Evolutionary conservation across 768 basidiomycete genomes (phyloP).

Genomic region (Xerocomellus amylosporus): DNA sequence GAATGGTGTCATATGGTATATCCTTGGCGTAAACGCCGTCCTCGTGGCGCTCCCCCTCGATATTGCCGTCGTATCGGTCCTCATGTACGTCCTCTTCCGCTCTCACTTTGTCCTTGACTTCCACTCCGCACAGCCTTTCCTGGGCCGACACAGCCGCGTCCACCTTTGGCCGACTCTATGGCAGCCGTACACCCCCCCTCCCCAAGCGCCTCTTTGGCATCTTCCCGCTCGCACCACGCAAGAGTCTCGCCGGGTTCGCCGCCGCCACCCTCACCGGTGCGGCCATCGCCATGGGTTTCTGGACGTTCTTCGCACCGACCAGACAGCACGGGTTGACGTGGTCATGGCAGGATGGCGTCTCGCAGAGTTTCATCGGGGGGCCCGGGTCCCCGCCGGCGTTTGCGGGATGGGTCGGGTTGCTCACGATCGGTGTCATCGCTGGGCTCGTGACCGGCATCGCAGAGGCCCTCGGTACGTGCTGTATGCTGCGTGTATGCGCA

Average conservation of each 20-base stretch:
- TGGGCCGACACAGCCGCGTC: slow-evolving; percentile 97
- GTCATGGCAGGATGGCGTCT: slow-evolving; percentile 54
- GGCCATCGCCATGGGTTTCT: slow-evolving; percentile 64
- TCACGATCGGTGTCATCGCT: slow-evolving; percentile 55
- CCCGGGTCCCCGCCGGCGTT: slow-evolving; percentile 3
- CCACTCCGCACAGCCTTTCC: slow-evolving; percentile 57
- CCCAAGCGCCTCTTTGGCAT: slow-evolving; percentile 45
- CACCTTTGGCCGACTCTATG: slow-evolving; percentile 84
- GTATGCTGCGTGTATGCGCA: not conserved
- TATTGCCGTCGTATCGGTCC: slow-evolving; percentile 83
- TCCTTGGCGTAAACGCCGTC: slow-evolving; percentile 79
- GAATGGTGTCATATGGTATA: slow-evolving; percentile 89
- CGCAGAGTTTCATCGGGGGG: slow-evolving; percentile 23
- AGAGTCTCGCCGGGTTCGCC: slow-evolving; percentile 80
- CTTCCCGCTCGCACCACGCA: slow-evolving; percentile 75
- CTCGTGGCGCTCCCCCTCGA: slow-evolving; percentile 78
- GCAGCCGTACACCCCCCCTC: slow-evolving; percentile 61
- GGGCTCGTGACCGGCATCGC: slow-evolving; percentile 81
- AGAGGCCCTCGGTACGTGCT: slow-evolving; percentile 79
- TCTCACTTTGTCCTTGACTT: not conserved
- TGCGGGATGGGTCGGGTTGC: slow-evolving; percentile 44
- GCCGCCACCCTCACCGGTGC: slow-evolving; percentile 76
- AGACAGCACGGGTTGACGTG: slow-evolving; percentile 47
- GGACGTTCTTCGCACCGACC: slow-evolving; percentile 57
- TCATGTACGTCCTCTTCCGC: slow-evolving; percentile 61